Conservation (phyloP, 1,139 yeast genomes). For the Hemisphaericaspora lyxosophila region DNA sequence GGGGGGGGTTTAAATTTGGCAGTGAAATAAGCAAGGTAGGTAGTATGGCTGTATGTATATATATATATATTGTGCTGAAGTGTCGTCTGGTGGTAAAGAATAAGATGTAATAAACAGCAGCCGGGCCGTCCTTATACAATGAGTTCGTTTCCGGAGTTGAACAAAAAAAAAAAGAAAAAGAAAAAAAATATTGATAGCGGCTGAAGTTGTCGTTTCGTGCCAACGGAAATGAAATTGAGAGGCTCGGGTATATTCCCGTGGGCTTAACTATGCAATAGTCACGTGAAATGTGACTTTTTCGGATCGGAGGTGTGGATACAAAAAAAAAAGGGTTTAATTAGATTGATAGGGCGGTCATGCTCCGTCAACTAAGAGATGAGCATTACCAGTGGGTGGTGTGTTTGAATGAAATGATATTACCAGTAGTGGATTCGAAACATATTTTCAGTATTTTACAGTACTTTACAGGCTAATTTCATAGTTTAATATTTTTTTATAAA, state of each 20-base stretch:
- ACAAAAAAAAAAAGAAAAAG: neutral
- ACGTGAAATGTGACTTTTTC: constrained; percentile 3
- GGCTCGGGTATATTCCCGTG: too few relatives aligned
- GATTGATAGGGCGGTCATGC: too few relatives aligned
- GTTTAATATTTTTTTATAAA: too few relatives aligned
- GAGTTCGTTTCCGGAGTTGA: neutral
- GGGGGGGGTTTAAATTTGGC: neutral
- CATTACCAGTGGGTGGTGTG: too few relatives aligned
- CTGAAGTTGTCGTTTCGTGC: too few relatives aligned
- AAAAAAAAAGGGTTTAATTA: neutral
- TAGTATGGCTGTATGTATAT: neutral
- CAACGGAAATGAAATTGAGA: too few relatives aligned
- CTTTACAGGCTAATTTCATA: too few relatives aligned
- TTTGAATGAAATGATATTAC: too few relatives aligned
- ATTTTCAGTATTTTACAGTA: too few relatives aligned
- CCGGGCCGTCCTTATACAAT: neutral
- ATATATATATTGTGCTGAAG: neutral
- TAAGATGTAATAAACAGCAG: neutral
- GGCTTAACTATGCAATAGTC: constrained; percentile 3
- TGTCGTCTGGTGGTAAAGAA: neutral
- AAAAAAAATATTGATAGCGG: neutral
- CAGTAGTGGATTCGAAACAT: too few relatives aligned
- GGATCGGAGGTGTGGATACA: constrained; percentile 8
- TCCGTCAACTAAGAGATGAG: too few relatives aligned
- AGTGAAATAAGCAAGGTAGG: neutral